phyloP scores from a whole-genome alignment of 2,329 filamentous ascomycete species.

The Ramularia collo-cygni region DNA sequence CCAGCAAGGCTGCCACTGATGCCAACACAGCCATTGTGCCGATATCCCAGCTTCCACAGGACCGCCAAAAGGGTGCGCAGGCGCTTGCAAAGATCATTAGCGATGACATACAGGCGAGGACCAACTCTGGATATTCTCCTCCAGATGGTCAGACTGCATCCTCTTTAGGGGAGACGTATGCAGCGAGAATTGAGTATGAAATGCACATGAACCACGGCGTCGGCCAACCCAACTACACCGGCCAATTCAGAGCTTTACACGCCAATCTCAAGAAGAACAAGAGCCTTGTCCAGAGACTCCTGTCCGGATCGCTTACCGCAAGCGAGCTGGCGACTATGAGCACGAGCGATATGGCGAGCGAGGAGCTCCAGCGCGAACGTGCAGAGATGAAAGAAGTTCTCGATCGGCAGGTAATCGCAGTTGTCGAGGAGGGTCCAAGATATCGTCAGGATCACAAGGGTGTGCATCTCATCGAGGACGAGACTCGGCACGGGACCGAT shows the following conservation, averaged over 20 bases:
- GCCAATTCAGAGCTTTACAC: conserved; percentile 66
- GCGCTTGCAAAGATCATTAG: conserved; percentile 64
- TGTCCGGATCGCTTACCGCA: conserved; percentile 65
- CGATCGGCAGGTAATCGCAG: conserved; percentile 78
- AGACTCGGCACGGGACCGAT: conserved; percentile 38
- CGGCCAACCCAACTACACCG: conserved; percentile 46
- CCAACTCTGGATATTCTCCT: conserved; percentile 58
- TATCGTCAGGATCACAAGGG: conserved; percentile 91
- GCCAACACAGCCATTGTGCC: conserved; percentile 29
- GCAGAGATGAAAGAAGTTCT: conserved; percentile 70
- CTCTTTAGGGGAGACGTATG: conserved; percentile 60
- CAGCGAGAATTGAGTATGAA: conserved; percentile 71
- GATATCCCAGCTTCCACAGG: conserved; percentile 51
- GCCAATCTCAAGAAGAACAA: conserved; percentile 88
- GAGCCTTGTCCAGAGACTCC: conserved; percentile 65
- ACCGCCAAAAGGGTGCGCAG: conserved; percentile 63
- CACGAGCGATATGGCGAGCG: conserved; percentile 82
- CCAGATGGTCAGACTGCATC: conserved; percentile 58
- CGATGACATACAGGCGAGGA: conserved; percentile 58
- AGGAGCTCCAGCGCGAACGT: conserved; percentile 73
- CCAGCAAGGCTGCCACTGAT: conserved; percentile 18
- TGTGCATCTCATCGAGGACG: conserved; percentile 79
- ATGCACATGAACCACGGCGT: conserved; percentile 51
- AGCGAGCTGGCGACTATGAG: conserved; percentile 81
- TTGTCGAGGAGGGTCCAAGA: conserved; percentile 64